Evolutionary conservation across 176 grass and related monocot species (phyloP).

Genomic region (Aegilops sharonensis): DNA sequence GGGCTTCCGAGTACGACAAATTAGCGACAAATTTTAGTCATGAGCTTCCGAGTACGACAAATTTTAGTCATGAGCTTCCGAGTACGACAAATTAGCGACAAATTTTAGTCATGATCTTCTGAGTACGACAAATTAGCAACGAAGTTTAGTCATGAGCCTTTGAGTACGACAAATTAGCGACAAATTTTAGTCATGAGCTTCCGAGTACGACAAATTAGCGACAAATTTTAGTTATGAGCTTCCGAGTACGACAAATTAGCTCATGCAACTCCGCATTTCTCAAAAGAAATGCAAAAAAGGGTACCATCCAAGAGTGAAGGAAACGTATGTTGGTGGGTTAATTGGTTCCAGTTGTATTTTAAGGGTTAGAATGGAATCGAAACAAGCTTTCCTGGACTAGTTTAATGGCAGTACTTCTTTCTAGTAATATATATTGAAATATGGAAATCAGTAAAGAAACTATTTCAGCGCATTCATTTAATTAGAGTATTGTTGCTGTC

Average conservation of each 20-base stretch:
- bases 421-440: conserved; percentile 21
- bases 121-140: background rate
- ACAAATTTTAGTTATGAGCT: background rate
- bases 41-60: background rate
- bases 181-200: too few relatives aligned
- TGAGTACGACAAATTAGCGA: background rate
- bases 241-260: background rate
- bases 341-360: background rate
- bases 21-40: background rate
- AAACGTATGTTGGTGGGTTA: background rate
- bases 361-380: background rate
- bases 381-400: background rate
- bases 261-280: background rate
- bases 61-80: background rate
- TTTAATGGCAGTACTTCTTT: background rate
- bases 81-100: background rate
- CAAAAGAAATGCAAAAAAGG: background rate
- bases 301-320: background rate
- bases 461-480: conserved; percentile 5
- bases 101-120: background rate
- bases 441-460: background rate
- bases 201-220: too few relatives aligned
- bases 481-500: background rate
- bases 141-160: background rate
- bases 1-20: background rate